Conservation (phyloP, 78 protist species). For the Mantamonas sphyraenae region DNA sequence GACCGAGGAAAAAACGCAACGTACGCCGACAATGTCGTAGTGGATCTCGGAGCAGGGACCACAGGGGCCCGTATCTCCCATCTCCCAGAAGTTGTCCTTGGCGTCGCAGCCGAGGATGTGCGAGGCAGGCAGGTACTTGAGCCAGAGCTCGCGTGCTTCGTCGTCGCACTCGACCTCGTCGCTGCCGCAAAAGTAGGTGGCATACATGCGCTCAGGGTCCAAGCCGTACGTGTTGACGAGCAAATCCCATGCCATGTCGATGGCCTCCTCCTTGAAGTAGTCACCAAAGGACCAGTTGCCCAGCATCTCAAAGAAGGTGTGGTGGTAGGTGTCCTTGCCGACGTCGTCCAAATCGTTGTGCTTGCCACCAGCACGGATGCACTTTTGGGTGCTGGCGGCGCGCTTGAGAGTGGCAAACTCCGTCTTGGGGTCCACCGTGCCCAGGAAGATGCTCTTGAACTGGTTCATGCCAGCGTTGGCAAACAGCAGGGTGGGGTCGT, state of each 20-base stretch:
- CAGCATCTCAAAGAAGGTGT: conserved; percentile 99
- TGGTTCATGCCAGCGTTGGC: conserved; percentile 98
- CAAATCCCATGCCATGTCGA: conserved; percentile 88
- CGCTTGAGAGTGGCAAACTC: conserved; percentile 71
- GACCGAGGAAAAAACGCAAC: conserved; percentile 44
- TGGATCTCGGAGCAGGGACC: conserved; percentile 98
- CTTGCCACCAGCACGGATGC: conserved; percentile 99
- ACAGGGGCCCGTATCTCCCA: conserved; percentile 96
- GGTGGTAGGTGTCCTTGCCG: conserved; percentile 95
- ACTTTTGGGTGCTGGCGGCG: conserved; percentile 92
- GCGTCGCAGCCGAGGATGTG: conserved; percentile 77
- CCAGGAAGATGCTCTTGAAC: conserved; percentile 91
- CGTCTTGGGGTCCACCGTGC: conserved; percentile 75
- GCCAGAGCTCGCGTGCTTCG: conserved; percentile 87
- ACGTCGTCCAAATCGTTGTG: conserved; percentile 97
- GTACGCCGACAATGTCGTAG: conserved; percentile 90
- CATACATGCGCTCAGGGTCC: conserved; percentile 77
- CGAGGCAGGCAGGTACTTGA: conserved; percentile 67
- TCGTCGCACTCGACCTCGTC: conserved; percentile 61
- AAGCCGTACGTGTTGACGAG: conserved; percentile 77
- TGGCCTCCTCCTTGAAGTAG: conserved; percentile 94
- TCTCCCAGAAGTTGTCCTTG: conserved; percentile 97
- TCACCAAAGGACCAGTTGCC: conserved; percentile 96
- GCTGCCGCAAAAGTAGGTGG: conserved; percentile 90
- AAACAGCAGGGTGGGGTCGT: conserved; percentile 95